These are phyloP conservation scores for Sisymbrium altissimum DNA, from an alignment of 345 rosid species.

Conservation along the genomic window DNA sequence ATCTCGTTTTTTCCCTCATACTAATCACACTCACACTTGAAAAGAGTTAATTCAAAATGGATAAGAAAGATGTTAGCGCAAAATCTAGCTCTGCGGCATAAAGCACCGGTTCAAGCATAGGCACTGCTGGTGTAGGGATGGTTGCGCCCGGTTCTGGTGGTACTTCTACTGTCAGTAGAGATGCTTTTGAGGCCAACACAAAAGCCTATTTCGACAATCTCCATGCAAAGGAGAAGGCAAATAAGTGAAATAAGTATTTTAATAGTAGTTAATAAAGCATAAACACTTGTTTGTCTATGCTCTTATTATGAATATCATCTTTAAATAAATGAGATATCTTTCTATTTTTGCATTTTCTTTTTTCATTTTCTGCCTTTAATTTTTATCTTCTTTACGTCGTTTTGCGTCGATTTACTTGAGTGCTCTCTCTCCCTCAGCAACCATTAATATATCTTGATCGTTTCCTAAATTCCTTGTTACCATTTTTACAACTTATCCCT, in stretches of 20 bases:
- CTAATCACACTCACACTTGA: not conserved
- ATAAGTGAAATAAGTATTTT: not conserved
- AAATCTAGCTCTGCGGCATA: not conserved
- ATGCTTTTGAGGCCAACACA: not conserved
- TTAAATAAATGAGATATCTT: not conserved
- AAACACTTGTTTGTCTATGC: constrained; percentile 3
- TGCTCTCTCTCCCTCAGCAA: no score
- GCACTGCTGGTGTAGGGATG: not conserved
- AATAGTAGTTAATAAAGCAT: not conserved
- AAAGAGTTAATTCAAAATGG: not conserved
- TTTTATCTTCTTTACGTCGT: not conserved
- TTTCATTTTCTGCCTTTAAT: not conserved
- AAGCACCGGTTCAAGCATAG: not conserved
- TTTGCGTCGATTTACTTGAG: no score
- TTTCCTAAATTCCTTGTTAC: no score
- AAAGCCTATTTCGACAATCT: constrained; percentile 20
- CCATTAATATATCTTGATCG: no score
- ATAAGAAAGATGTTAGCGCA: not conserved
- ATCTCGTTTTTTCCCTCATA: not conserved
- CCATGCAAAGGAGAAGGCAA: constrained; percentile 7
- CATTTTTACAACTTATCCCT: no score
- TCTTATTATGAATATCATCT: not conserved
- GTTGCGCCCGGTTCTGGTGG: constrained; percentile 12
- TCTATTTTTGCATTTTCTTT: no score
- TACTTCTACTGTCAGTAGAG: not conserved